A percentile compares a stretch with the other conserved stretches of the same genome.
Evolutionary conservation across 2,329 filamentous ascomycete species (phyloP).

Genomic region (Alternaria triticimaculans): DNA sequence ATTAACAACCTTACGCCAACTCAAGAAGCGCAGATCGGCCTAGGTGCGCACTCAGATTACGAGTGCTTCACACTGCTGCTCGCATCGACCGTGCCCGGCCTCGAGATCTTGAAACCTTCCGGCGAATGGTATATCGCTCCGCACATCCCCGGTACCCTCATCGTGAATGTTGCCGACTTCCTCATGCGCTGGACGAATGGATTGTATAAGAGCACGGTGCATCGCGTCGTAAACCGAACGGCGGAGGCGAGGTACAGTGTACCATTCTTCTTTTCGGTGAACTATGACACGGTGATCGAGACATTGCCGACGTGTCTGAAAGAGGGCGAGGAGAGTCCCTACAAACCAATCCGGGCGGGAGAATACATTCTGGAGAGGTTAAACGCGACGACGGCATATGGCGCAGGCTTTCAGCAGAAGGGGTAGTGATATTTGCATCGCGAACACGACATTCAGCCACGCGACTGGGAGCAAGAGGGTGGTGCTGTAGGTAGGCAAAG

Average conservation of each 20-base stretch:
- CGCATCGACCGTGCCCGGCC: slow-evolving; percentile 35
- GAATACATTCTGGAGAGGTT: slow-evolving; percentile 51
- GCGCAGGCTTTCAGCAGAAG: slow-evolving; percentile 27
- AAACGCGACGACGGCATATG: slow-evolving; percentile 43
- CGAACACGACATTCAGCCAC: not conserved
- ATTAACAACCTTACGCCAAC: not conserved
- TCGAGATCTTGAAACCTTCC: slow-evolving; percentile 44
- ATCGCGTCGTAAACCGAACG: slow-evolving; percentile 54
- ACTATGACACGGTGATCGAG: slow-evolving; percentile 51
- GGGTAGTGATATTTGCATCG: not conserved
- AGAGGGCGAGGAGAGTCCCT: slow-evolving; percentile 41
- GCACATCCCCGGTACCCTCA: slow-evolving; percentile 53
- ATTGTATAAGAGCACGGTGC: slow-evolving; percentile 58
- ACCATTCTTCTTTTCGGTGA: slow-evolving; percentile 57
- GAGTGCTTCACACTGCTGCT: slow-evolving; percentile 46
- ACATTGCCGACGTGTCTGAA: slow-evolving; percentile 48
- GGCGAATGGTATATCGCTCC: slow-evolving; percentile 41
- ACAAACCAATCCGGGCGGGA: slow-evolving; percentile 47
- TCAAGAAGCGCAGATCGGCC: slow-evolving; percentile 40
- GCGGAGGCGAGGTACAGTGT: slow-evolving; percentile 53
- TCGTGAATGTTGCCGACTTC: slow-evolving; percentile 62
- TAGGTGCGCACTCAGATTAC: slow-evolving; percentile 49
- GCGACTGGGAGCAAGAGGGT: not conserved
- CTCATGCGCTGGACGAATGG: slow-evolving; percentile 61
- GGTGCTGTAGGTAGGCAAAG: not conserved